These are phyloP conservation scores for Cercospora sp. DNA, from an alignment of 2,329 filamentous ascomycete species.

Conservation along the genomic window DNA sequence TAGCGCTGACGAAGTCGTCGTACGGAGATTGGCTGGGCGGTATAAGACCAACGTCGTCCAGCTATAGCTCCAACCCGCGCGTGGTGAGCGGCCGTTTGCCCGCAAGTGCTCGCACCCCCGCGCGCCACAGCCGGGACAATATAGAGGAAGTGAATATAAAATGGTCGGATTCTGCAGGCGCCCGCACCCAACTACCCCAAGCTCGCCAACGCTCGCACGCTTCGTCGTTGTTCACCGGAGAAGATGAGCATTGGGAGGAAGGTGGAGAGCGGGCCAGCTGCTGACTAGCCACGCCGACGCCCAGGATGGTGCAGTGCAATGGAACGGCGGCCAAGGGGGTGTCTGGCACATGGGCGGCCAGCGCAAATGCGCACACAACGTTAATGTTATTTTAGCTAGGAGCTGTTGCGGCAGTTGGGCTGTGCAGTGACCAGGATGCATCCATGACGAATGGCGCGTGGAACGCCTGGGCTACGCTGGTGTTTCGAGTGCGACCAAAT, in stretches of 20 bases:
- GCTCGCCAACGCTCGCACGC: slow-evolving; percentile 3
- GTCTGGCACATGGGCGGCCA: background rate
- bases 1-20: background rate
- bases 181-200: slow-evolving; percentile 6
- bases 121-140: background rate
- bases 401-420: background rate
- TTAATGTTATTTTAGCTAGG: background rate
- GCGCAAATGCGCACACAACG: background rate
- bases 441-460: slow-evolving; percentile 2
- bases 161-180: slow-evolving; percentile 1
- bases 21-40: slow-evolving; percentile 6
- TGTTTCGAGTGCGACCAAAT: background rate
- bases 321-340: background rate
- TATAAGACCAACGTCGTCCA: slow-evolving; percentile 5
- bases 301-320: background rate
- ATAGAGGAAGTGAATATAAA: background rate
- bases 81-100: background rate
- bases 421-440: background rate
- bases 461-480: background rate
- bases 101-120: background rate
- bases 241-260: background rate
- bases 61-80: slow-evolving; percentile 9
- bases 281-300: background rate
- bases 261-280: background rate
- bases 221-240: background rate